Base-by-base conservation (phyloP, 768 basidiomycete genomes). In the Collybia mongolica region DNA sequence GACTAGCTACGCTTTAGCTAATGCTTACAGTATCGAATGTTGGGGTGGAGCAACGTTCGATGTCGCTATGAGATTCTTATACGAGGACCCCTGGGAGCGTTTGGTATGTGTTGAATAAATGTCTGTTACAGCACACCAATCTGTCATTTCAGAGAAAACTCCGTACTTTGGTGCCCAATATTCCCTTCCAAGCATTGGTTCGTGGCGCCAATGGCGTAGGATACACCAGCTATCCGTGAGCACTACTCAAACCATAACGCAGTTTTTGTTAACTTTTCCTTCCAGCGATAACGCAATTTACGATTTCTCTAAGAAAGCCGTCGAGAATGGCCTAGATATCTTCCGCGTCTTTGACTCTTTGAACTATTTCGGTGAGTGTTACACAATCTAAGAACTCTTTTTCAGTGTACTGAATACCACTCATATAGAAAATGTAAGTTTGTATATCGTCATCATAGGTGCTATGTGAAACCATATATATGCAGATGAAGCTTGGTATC, bases 11-110 rank as follows among this genome's bases (percentile, higher is more conserved):
- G 96, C 96, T 1, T 78, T 99, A 38, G 84, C 91, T 20, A 98
- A 98, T 64, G 92, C 97, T 6, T 99, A 93, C 75, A 90, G 90
- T 65, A 72, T 99, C 55, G 97, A 99, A 67, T 98, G 95, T 77
- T 99, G 97, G 97, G 97, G 97, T 62, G 94, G 95, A 53, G 95
- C 96, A 32, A 98, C 97, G 2, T 99, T 99, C 65, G 96, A 98
- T 68, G 96, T 99, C 44, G 90, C 96, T 19, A 97, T 98, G 94
- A 88, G 96, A 40, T 98, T 99, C 87, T 72, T 99, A 66, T 98
- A 99, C 66, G 97, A 99, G 68, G 97, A 99, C 70, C 97, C 97
- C 59, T 99, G 97, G 97, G 97, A 98, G 67, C 86, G 97, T 57
- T 73, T 99, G 72, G 91, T 92, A 57, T 44, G 84, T 70, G 24